Conservation (phyloP, 306 rosid genomes). For the Cicer judaicum region DNA sequence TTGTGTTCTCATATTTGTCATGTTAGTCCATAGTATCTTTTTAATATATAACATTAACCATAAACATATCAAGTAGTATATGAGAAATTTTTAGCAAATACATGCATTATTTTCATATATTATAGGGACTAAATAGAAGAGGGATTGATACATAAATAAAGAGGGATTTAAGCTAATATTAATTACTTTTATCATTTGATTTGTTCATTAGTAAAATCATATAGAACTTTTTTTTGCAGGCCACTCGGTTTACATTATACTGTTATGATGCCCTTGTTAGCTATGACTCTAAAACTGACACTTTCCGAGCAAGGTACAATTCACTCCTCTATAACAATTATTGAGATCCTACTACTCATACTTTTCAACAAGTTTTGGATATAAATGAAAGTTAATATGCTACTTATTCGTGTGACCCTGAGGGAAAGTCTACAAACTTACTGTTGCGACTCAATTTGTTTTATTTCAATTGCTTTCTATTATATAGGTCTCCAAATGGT, state of each 20-base stretch:
- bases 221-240: background rate
- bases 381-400: background rate
- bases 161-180: background rate
- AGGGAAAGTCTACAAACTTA: background rate
- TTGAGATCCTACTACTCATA: background rate
- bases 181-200: background rate
- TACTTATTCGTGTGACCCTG: background rate
- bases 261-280: background rate
- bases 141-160: background rate
- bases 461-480: background rate
- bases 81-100: too few species aligned
- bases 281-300: background rate
- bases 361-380: background rate
- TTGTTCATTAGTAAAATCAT: background rate
- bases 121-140: background rate
- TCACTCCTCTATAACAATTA: background rate
- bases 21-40: too few species aligned
- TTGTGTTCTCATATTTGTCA: too few species aligned
- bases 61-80: too few species aligned
- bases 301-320: background rate
- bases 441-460: background rate
- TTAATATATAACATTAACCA: too few species aligned
- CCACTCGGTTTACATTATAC: background rate
- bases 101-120: too few species aligned
- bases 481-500: slow-evolving; percentile 57